Conservation (phyloP, 163 green algal species). For the Chloromonas sp. region DNA sequence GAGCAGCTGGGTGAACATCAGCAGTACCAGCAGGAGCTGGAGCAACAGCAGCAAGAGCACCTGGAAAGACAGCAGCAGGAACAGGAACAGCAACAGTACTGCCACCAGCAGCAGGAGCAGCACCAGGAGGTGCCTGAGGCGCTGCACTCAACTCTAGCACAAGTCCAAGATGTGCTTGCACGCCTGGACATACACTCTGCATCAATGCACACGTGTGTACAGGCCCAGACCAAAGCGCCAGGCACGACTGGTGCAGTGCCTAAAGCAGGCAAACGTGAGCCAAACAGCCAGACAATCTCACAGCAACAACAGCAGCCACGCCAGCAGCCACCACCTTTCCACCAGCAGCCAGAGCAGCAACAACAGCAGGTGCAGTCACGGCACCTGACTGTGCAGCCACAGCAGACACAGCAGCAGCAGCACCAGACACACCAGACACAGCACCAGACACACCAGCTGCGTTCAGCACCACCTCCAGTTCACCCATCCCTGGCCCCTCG, state of each 20-base stretch:
- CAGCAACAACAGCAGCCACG: neutral
- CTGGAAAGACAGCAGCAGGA: neutral
- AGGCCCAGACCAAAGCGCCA: too few relatives aligned
- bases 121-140: neutral
- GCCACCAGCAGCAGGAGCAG: neutral
- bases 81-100: neutral
- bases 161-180: too few relatives aligned
- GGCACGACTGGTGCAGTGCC: too few relatives aligned
- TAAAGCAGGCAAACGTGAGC: too few relatives aligned
- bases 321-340: neutral
- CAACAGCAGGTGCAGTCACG: neutral
- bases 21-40: neutral
- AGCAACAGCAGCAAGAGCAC: neutral
- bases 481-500: too few relatives aligned
- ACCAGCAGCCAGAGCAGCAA: neutral
- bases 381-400: neutral
- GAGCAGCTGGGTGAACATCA: neutral
- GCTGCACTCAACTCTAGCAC: too few relatives aligned
- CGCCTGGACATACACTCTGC: too few relatives aligned
- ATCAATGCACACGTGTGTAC: too few relatives aligned
- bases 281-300: neutral
- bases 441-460: too few relatives aligned
- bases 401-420: neutral
- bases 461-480: too few relatives aligned
- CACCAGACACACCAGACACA: neutral